Evolutionary conservation across 2,329 filamentous ascomycete species (phyloP).

Genomic region (Claviceps sp.): DNA sequence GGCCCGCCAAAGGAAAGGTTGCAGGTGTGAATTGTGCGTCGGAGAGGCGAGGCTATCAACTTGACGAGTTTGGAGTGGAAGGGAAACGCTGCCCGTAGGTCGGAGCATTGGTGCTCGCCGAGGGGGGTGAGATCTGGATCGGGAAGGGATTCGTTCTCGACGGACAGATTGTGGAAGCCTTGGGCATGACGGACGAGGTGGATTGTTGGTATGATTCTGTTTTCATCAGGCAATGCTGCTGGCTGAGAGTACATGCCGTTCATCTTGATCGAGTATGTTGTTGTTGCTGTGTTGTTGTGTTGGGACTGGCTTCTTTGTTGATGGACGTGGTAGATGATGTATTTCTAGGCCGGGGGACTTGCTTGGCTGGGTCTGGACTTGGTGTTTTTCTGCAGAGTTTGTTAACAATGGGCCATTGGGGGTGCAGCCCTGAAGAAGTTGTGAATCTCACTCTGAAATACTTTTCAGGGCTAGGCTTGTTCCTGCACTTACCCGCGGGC

Average conservation of each 20-base stretch:
- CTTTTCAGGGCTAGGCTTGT: background rate
- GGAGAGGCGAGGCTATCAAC: slow-evolving; percentile 66
- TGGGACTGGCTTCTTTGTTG: no score
- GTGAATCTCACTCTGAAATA: no score
- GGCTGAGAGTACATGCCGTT: no score
- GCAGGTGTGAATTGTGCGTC: slow-evolving; percentile 69
- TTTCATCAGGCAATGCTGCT: no score
- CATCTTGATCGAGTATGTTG: no score
- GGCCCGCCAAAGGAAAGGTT: slow-evolving; percentile 50
- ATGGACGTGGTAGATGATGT: no score
- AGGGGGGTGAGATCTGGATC: slow-evolving; percentile 67
- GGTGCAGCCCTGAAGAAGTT: no score
- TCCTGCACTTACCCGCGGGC: background rate
- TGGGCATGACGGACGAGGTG: slow-evolving; percentile 62
- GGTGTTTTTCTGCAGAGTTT: no score
- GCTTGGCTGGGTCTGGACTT: no score
- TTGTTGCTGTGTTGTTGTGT: no score
- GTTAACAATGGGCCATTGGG: no score
- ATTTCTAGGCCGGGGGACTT: no score
- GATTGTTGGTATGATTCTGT: slow-evolving; percentile 37
- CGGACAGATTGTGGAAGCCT: slow-evolving; percentile 67
- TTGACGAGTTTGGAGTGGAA: slow-evolving; percentile 51
- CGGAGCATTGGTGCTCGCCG: slow-evolving; percentile 62
- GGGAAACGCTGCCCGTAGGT: slow-evolving; percentile 49
- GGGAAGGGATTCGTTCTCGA: slow-evolving; percentile 55